These are phyloP conservation scores for Gaeumannomyces tritici DNA, from an alignment of 2,329 filamentous ascomycete genomes.

Conservation along the genomic window DNA sequence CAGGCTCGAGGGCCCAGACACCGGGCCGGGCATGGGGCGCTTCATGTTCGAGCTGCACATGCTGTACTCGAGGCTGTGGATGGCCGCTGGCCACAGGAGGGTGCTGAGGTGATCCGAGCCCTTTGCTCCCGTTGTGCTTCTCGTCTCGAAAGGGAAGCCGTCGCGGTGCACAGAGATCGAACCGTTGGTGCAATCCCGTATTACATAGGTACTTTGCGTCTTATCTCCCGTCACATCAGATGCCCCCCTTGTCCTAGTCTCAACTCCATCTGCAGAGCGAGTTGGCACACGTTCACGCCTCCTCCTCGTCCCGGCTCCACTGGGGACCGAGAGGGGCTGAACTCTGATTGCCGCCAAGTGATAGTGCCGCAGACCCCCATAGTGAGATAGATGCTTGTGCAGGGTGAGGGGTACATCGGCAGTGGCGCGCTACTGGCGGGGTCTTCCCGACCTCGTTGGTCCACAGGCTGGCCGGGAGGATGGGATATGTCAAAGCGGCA, in stretches of 20 bases:
- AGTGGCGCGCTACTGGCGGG: no score
- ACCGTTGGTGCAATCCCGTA: neutral
- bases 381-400: neutral
- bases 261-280: neutral
- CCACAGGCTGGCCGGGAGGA: no score
- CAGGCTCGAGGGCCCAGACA: constrained; percentile 22
- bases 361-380: neutral
- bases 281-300: no score
- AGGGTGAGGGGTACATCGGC: neutral
- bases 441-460: no score
- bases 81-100: constrained; percentile 27
- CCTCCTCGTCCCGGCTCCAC: no score
- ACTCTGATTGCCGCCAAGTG: neutral
- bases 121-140: neutral
- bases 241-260: neutral
- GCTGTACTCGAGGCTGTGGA: constrained; percentile 31
- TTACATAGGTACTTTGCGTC: no score
- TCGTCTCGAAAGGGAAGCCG: neutral
- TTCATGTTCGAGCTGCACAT: constrained; percentile 24
- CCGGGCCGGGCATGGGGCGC: constrained; percentile 17
- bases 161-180: neutral
- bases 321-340: neutral
- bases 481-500: neutral
- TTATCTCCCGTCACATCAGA: no score
- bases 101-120: constrained; percentile 14